phyloP scores from a whole-genome alignment of 306 rosid genomes.

The Amphicarpaea edgeworthii region DNA sequence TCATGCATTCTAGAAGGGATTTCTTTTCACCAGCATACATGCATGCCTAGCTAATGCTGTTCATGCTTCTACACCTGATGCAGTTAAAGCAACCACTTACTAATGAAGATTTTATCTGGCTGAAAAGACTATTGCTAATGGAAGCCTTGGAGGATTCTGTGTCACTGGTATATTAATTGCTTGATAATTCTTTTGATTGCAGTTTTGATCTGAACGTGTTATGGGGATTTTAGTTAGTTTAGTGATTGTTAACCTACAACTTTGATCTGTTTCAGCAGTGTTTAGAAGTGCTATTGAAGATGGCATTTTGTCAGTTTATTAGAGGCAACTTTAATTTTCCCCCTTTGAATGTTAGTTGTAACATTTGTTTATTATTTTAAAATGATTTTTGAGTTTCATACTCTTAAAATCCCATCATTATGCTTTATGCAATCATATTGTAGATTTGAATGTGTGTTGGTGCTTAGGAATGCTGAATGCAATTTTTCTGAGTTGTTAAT shows the following conservation, averaged over 20 bases:
- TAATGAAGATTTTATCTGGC: constrained; percentile 88
- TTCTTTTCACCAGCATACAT: constrained; percentile 83
- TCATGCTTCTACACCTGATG: constrained; percentile 80
- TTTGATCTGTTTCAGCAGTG: background rate
- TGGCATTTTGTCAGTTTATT: background rate
- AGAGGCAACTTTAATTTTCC: background rate
- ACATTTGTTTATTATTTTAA: background rate
- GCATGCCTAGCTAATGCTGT: constrained; percentile 73
- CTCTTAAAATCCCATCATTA: background rate
- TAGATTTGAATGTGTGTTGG: background rate
- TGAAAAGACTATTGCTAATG: constrained; percentile 80
- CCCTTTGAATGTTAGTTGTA: background rate
- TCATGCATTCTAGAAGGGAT: constrained; percentile 89
- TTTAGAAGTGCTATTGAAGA: background rate
- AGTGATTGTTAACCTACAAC: no score
- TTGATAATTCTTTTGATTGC: no score
- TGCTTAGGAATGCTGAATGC: background rate
- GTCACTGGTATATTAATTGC: constrained; percentile 85
- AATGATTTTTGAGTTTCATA: background rate
- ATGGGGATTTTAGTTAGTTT: no score
- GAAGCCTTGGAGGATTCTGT: constrained; percentile 82
- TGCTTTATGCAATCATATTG: background rate
- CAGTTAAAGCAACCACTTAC: constrained; percentile 84
- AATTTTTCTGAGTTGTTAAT: background rate
- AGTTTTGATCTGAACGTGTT: no score